A percentile compares a stretch with the other conserved stretches of the same genome.
Conservation (phyloP, 306 rosid genomes). For the Gastrolobium villosum region DNA sequence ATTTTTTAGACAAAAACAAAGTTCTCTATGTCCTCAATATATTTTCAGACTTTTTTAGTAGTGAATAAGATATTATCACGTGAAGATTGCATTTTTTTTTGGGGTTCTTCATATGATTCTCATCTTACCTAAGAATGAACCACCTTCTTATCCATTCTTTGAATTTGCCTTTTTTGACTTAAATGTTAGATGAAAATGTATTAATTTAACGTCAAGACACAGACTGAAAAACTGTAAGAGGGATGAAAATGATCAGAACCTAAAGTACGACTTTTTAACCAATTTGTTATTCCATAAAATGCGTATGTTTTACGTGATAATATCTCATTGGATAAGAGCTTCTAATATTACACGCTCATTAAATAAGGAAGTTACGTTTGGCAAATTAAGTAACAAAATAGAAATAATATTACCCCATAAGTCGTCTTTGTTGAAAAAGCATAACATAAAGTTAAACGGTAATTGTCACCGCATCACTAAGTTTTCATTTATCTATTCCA, state of each 20-base stretch:
- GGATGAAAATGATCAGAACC: not conserved
- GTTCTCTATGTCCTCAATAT: not conserved
- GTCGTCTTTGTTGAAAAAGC: too few relatives aligned
- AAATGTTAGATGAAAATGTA: not conserved
- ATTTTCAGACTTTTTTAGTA: not conserved
- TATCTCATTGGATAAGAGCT: not conserved
- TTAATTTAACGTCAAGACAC: not conserved
- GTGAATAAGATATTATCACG: not conserved
- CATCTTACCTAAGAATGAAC: not conserved
- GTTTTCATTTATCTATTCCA: too few relatives aligned
- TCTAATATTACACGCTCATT: not conserved
- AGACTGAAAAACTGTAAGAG: not conserved
- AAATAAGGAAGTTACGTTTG: not conserved
- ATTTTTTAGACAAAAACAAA: not conserved
- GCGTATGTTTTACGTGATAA: not conserved
- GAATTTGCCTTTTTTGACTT: not conserved
- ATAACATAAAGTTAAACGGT: too few relatives aligned
- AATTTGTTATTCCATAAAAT: not conserved
- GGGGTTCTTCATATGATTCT: not conserved
- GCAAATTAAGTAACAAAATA: too few relatives aligned
- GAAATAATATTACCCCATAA: too few relatives aligned
- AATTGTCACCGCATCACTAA: too few relatives aligned
- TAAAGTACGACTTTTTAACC: not conserved
- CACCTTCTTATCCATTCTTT: not conserved
- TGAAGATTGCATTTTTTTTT: not conserved